Base-by-base conservation (phyloP, 176 grass and related monocot genomes). In the Bolboschoenus planiculmis region DNA sequence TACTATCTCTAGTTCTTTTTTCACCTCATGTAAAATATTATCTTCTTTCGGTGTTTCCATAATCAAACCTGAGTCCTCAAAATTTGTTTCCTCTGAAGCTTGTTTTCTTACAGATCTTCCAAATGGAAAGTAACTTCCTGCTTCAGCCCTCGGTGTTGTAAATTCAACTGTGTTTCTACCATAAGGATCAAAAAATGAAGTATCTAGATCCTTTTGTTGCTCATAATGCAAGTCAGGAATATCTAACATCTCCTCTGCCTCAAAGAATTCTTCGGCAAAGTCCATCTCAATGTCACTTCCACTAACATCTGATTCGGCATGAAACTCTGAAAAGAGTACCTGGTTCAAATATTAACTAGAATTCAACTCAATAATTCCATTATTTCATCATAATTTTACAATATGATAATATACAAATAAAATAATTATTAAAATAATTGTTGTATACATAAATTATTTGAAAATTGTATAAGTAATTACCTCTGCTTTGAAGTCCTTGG, bases 311-410 rank as follows among this genome's bases (percentile, higher is more conserved):
- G 89, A 97, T 39, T 91, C 92, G 46, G 78, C 88, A 88, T 93
- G 88, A 85, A 93, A 88, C 81, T 97, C 92, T 94, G 95, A 97
- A 97, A 97, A 97, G 81, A 97, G 92, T 97, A 97, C 92, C 95
- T 97, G 90, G 79, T 94, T 91, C 79, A 97, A 90, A 27, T 79
- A 94, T 65, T 29, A 75, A 87, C 60, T 83, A 91, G 47, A 77
- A 88, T 84, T 94, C 90, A 94, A 91, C 50, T 84, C 87, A 58
- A 79, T 44, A 47, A 40, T 82, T 37, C 27, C 39, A 62, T 30
- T 33, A 65, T 48, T 26, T 63, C 13, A 65, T 18, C 14, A 64
- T 64, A 46, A 29, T 24, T 80, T 29, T 42, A 58, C 23, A 35
- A 43, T 7, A 61, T 44, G 11, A 44, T 64, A 44, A 81, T 60